Evolutionary conservation across 257 asterid species (phyloP).

Genomic region (Echites panduratus): DNA sequence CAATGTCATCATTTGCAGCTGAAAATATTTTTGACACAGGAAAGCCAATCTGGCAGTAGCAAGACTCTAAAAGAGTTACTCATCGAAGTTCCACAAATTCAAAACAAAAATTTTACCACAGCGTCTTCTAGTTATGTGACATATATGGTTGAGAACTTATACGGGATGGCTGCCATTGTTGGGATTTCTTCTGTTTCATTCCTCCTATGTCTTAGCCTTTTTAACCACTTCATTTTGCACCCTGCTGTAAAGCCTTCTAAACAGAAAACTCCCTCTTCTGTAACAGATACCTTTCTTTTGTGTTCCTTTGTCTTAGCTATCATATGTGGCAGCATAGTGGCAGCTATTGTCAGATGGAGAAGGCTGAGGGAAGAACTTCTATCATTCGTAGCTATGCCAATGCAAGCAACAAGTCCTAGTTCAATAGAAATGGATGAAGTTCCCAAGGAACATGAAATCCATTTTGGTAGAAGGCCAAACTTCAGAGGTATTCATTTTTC

Average conservation of each 20-base stretch:
- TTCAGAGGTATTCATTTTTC: constrained; percentile 50
- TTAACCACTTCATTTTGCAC: constrained; percentile 42
- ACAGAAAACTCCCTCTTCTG: constrained; percentile 44
- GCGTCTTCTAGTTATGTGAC: constrained; percentile 27
- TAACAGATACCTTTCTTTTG: constrained; percentile 45
- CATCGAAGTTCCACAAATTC: constrained; percentile 27
- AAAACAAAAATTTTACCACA: constrained; percentile 31
- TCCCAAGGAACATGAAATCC: constrained; percentile 49
- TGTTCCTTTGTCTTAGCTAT: constrained; percentile 54
- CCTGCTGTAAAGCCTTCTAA: constrained; percentile 31
- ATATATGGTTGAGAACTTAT: constrained; percentile 40
- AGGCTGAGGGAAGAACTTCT: constrained; percentile 32
- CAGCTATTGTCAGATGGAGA: constrained; percentile 41
- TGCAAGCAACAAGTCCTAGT: constrained; percentile 22
- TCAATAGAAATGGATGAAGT: constrained; percentile 30
- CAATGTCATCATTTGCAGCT: constrained; percentile 33
- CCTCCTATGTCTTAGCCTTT: constrained; percentile 33
- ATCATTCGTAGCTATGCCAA: constrained; percentile 30
- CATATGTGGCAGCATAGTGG: constrained; percentile 30
- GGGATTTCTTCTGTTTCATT: constrained; percentile 40
- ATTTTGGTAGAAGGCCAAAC: constrained; percentile 73
- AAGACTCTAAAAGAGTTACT: constrained; percentile 40
- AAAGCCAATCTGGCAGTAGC: constrained; percentile 29
- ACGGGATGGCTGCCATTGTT: constrained; percentile 40
- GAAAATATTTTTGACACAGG: constrained; percentile 57